Evolutionary conservation across 441 rosid genomes (phyloP).

Genomic region (Macaranga tanarius): DNA sequence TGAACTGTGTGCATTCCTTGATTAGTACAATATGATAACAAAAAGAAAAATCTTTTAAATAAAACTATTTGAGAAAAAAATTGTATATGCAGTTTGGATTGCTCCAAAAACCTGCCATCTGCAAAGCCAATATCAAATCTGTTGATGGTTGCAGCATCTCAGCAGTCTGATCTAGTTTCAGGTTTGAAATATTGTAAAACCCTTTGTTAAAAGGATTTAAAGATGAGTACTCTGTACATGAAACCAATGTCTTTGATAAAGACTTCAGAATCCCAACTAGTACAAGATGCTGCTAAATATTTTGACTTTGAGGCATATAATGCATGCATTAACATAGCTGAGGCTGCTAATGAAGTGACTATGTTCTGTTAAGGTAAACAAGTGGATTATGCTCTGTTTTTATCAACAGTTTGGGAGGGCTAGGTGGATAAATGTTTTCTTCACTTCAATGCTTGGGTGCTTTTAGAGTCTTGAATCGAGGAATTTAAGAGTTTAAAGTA

Average conservation of each 20-base stretch:
- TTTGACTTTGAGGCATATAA: not conserved
- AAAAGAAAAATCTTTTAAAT: constrained; percentile 1
- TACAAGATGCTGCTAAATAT: not conserved
- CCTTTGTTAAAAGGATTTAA: constrained; percentile 16
- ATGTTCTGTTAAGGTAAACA: too few species aligned
- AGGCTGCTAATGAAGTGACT: not conserved
- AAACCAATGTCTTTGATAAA: not conserved
- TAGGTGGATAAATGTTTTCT: not conserved
- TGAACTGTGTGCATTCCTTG: not conserved
- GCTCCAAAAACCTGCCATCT: constrained; percentile 28
- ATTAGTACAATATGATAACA: not conserved
- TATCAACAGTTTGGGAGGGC: not conserved
- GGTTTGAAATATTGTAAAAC: constrained; percentile 23
- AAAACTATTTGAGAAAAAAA: constrained; percentile 17
- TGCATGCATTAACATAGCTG: too few species aligned
- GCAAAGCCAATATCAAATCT: constrained; percentile 19
- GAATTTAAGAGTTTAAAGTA: not conserved
- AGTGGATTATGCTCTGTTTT: not conserved
- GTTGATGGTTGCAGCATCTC: constrained; percentile 28
- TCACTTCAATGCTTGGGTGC: not conserved
- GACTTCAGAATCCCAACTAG: not conserved
- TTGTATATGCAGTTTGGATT: constrained; percentile 24
- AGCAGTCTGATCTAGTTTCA: constrained; percentile 20
- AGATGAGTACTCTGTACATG: not conserved
- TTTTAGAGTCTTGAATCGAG: not conserved